Conservation (phyloP, 805 yeast species). For the Soucietia sequanensis region DNA sequence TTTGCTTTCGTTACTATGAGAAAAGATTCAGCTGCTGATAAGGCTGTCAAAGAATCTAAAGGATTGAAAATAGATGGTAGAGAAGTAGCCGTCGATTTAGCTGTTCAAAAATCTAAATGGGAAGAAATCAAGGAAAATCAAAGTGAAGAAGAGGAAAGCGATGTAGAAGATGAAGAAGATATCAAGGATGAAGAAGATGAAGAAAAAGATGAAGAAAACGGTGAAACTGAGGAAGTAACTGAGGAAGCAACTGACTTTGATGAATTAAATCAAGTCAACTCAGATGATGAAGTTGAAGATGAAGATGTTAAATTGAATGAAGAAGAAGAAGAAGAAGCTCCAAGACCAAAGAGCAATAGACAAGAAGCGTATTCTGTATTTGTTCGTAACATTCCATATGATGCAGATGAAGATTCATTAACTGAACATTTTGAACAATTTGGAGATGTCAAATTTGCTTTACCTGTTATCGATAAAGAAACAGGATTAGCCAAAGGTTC, state of each 20-base stretch:
- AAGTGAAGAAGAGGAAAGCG: slow-evolving; percentile 35
- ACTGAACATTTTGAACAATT: slow-evolving; percentile 76
- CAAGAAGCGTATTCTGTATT: slow-evolving; percentile 75
- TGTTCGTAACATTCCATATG: slow-evolving; percentile 92
- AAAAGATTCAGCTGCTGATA: slow-evolving; percentile 70
- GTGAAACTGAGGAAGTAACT: slow-evolving; percentile 36
- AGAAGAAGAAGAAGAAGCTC: slow-evolving; percentile 24
- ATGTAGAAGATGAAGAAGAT: slow-evolving; percentile 36
- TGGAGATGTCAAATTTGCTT: slow-evolving; percentile 88
- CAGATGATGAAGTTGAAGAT: slow-evolving; percentile 33
- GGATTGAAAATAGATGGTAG: slow-evolving; percentile 86
- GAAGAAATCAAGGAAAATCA: slow-evolving; percentile 46
- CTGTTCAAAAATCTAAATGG: slow-evolving; percentile 88
- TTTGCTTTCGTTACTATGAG: slow-evolving; percentile 94
- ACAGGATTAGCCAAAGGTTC: slow-evolving; percentile 91
- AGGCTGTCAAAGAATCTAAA: slow-evolving; percentile 71
- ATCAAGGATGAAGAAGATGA: slow-evolving; percentile 41
- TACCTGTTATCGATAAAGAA: slow-evolving; percentile 84
- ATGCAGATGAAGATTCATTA: slow-evolving; percentile 79
- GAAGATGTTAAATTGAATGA: slow-evolving; percentile 37
- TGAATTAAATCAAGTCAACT: slow-evolving; percentile 30
- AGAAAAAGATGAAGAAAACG: slow-evolving; percentile 34
- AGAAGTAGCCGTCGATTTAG: slow-evolving; percentile 91
- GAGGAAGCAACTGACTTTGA: slow-evolving; percentile 26
- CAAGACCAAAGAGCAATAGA: slow-evolving; percentile 49